Evolutionary conservation across 371 early-diverging fungal genomes (phyloP).

Genomic region (Catenaria anguillulae): DNA sequence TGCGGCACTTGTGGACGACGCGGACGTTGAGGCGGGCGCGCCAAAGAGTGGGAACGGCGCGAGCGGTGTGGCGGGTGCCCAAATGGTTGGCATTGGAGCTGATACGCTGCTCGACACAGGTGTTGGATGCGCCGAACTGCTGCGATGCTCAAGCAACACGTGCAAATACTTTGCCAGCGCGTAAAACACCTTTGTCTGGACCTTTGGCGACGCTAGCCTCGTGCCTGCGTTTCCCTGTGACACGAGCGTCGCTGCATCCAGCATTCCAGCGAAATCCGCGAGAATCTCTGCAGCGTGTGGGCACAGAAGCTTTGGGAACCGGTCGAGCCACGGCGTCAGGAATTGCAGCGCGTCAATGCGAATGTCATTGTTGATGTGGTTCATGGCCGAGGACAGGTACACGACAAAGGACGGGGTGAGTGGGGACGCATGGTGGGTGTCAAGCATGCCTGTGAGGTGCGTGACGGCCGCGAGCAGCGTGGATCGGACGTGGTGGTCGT

Average conservation of each 20-base stretch:
- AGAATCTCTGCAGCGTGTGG: neutral
- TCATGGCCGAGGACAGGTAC: conserved; percentile 73
- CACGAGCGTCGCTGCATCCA: neutral
- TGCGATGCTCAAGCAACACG: neutral
- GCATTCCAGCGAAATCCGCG: conserved; percentile 11
- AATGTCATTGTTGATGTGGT: conserved; percentile 75
- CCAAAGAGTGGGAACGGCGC: neutral
- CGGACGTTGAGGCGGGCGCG: too few species aligned
- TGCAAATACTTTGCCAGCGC: neutral
- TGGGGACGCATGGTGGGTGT: conserved; percentile 43
- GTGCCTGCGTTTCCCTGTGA: neutral
- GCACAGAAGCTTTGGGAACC: conserved; percentile 10
- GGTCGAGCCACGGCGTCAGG: conserved; percentile 53
- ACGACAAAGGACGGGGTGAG: conserved; percentile 61
- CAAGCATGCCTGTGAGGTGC: conserved; percentile 8
- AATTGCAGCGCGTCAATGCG: conserved; percentile 61
- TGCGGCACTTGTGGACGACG: neutral
- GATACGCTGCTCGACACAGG: too few species aligned
- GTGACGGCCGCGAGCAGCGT: conserved; percentile 21
- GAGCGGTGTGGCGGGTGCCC: neutral
- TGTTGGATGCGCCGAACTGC: too few species aligned
- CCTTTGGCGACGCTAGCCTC: neutral
- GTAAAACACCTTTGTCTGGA: neutral
- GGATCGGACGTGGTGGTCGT: conserved; percentile 26
- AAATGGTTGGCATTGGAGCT: too few species aligned